phyloP scores from a whole-genome alignment of 192 early-diverging fungal genomes.

The Coemansia sp. region DNA sequence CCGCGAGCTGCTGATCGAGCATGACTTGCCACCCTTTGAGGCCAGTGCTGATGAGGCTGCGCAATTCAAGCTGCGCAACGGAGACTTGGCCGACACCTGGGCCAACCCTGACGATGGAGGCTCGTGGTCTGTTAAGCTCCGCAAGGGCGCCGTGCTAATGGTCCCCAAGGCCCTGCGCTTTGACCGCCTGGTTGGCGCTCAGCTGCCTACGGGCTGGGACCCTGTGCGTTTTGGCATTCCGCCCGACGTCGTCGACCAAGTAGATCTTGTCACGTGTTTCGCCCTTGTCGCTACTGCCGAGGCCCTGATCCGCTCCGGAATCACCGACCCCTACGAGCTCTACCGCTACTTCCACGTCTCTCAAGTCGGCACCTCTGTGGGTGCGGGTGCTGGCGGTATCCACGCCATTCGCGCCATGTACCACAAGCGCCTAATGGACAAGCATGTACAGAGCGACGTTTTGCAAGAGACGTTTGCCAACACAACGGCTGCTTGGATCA shows the following conservation, averaged over 20 bases:
- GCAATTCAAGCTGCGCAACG: conserved; percentile 82
- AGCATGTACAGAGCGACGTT: conserved; percentile 86
- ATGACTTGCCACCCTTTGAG: conserved; percentile 86
- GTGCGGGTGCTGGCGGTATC: conserved; percentile 90
- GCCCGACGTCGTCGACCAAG: conserved; percentile 84
- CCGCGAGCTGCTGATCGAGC: conserved; percentile 86
- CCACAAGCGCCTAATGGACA: conserved; percentile 74
- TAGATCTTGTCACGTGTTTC: conserved; percentile 89
- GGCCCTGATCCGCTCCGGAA: conserved; percentile 84
- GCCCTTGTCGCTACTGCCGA: conserved; percentile 88
- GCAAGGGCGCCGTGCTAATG: conserved; percentile 82
- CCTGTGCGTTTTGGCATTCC: conserved; percentile 91
- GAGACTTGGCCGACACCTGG: conserved; percentile 67
- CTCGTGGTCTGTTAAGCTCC: conserved; percentile 76
- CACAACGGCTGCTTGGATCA: conserved; percentile 82
- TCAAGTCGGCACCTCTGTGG: conserved; percentile 86
- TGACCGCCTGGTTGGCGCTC: conserved; percentile 87
- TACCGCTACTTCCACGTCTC: conserved; percentile 94
- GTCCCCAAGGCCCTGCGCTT: conserved; percentile 94
- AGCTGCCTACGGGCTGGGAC: conserved; percentile 94
- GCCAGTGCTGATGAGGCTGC: conserved; percentile 83
- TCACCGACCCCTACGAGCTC: conserved; percentile 97
- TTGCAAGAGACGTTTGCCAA: conserved; percentile 87
- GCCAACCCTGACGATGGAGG: conserved; percentile 30
- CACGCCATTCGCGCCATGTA: conserved; percentile 75